Evolutionary conservation across 495 filamentous ascomycete species (phyloP).

Genomic region (Cercophora samala): DNA sequence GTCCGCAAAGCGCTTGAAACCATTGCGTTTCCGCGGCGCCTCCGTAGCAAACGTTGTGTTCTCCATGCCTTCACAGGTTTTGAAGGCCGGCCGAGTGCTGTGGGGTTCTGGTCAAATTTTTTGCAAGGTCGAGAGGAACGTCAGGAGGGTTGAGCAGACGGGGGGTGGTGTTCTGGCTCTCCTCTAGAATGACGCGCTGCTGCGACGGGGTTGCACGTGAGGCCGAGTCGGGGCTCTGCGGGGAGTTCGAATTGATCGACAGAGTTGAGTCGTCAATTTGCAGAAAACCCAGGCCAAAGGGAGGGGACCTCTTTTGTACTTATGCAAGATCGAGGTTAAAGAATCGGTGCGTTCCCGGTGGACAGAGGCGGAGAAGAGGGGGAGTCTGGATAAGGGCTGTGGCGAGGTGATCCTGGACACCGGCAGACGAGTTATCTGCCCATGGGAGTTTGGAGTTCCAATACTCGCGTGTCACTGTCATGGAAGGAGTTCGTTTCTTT

Average conservation of each 20-base stretch:
- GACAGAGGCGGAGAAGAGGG: neutral
- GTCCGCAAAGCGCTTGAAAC: constrained; percentile 33
- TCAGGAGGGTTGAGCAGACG: neutral
- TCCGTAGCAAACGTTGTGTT: neutral
- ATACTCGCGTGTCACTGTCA: neutral
- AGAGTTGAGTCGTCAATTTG: neutral
- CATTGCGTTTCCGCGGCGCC: constrained; percentile 15
- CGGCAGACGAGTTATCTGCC: neutral
- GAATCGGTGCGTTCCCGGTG: neutral
- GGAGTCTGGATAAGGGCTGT: neutral
- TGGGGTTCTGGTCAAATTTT: neutral
- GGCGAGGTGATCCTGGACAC: neutral
- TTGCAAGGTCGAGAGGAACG: neutral
- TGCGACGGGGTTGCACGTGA: neutral
- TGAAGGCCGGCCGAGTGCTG: too few species aligned
- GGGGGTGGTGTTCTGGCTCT: neutral
- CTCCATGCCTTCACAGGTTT: neutral
- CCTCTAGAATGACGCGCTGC: neutral
- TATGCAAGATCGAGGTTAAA: neutral
- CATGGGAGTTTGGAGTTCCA: neutral
- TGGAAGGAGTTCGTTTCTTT: neutral
- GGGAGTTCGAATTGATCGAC: neutral
- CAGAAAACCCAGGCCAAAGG: too few species aligned
- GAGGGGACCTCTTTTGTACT: neutral
- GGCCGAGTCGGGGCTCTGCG: neutral